Base-by-base conservation (phyloP, 1,139 yeast genomes). In the Pichia cactophila region DNA sequence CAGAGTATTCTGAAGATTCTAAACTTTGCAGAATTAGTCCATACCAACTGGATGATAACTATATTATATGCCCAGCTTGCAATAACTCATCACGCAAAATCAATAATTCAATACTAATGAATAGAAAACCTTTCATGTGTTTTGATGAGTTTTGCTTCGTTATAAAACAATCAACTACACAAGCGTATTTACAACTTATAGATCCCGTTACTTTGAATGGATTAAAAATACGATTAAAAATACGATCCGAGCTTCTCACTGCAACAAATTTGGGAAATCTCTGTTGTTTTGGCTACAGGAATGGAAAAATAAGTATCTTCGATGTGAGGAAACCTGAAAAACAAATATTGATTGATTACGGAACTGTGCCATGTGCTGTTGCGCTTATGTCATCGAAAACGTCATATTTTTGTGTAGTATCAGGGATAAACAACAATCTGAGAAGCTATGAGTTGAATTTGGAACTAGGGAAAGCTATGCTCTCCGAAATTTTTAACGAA, bases 361-460 rank as follows among this genome's bases (percentile, higher is more conserved):
- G 50, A 6, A 17, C 42, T 0, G 37, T 53, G 4, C 42, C 50
- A 14, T 52, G 55, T 28, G 33, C 44, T 14, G 29, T 46, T 14
- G 31, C 23, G 12, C 20, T 45, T 4, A 17, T 51, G 7, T 10
- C 5, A 7, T 10, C 26, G 7, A 33, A 42, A 5, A 41, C 26
- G 3, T 8, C 26, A 7, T 11, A 41, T 2, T 38, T 33, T 26
- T 51, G 52, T 23, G 42, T 53, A 16, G 43, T 53, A 6, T 46
- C 53, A 14, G 51, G 51, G 2, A 39, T 49, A 3, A 33, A 43
- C 11, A 43, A 48, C 26, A 26, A 12, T 11, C 31, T 53, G 11
- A 28, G 20, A 8, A 46, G 50, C 5, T 53, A 47, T 38, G 14
- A 17, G 6, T 7, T 49, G 5, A 44, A 53, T 33, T n/a, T 17